These are phyloP conservation scores for Chalciporus sphaerocephalus DNA, from an alignment of 768 basidiomycete species.

Conservation along the genomic window DNA sequence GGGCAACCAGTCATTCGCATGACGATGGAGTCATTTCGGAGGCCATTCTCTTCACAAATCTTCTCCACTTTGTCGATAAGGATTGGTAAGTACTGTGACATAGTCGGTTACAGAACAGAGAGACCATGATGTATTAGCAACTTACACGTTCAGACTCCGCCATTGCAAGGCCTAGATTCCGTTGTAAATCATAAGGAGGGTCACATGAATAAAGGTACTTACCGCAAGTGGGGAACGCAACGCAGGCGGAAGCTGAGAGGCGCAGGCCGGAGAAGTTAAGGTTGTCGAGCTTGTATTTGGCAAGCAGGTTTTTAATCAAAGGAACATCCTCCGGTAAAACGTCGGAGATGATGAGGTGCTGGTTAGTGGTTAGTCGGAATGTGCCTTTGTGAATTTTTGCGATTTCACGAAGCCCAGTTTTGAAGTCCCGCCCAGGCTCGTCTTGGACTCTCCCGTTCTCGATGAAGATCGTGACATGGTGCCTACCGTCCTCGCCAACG, in stretches of 20 bases:
- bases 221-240: conserved; percentile 95
- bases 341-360: conserved; percentile 87
- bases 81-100: conserved; percentile 75
- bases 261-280: conserved; percentile 73
- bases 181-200: neutral
- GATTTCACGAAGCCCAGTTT: conserved; percentile 87
- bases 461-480: conserved; percentile 92
- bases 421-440: conserved; percentile 85
- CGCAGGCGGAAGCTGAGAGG: conserved; percentile 91
- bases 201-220: conserved; percentile 10
- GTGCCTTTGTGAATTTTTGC: conserved; percentile 91
- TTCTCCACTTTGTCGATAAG: conserved; percentile 93
- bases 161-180: conserved; percentile 58
- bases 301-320: conserved; percentile 72
- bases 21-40: conserved; percentile 90
- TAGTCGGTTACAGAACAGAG: conserved; percentile 29
- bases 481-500: conserved; percentile 78
- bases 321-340: conserved; percentile 69
- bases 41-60: conserved; percentile 88
- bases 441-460: conserved; percentile 98
- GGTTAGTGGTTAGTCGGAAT: conserved; percentile 93
- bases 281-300: conserved; percentile 88
- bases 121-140: neutral
- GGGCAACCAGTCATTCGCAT: conserved; percentile 99
- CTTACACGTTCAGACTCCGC: conserved; percentile 69